phyloP scores from a whole-genome alignment of 2,329 filamentous ascomycete genomes.

The Beauveria caledonica region DNA sequence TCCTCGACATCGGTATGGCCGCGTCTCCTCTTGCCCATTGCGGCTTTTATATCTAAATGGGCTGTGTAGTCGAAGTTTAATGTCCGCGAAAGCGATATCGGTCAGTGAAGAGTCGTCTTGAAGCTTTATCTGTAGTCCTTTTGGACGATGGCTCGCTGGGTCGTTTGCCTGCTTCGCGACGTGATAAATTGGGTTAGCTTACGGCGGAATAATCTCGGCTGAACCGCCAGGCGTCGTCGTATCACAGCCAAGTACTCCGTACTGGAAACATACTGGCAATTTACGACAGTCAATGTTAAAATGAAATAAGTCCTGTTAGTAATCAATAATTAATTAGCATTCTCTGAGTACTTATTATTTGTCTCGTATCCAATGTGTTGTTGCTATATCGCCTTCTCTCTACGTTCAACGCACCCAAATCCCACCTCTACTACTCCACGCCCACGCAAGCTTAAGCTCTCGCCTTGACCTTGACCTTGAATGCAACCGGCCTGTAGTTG shows the following conservation, averaged over 20 bases:
- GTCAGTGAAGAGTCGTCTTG: background rate
- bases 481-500: conserved; percentile 40
- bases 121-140: background rate
- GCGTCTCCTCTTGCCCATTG: conserved; percentile 86
- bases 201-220: conserved; percentile 7
- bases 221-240: background rate
- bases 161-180: conserved; percentile 1
- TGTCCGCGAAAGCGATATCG: background rate
- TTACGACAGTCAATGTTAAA: too few relatives aligned
- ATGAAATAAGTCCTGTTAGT: too few relatives aligned
- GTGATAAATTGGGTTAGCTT: conserved; percentile 4
- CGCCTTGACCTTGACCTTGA: conserved; percentile 35
- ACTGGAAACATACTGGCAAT: background rate
- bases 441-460: conserved; percentile 16
- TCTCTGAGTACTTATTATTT: background rate
- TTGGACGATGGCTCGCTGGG: background rate
- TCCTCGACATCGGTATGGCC: conserved; percentile 81
- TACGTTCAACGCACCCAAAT: background rate
- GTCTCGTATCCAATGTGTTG: background rate
- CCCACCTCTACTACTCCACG: too few relatives aligned
- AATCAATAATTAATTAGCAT: background rate
- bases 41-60: background rate
- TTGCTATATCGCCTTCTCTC: background rate
- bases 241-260: background rate
- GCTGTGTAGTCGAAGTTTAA: background rate